phyloP scores from a whole-genome alignment of 768 basidiomycete species.

The Hydnomerulius pinastri region DNA sequence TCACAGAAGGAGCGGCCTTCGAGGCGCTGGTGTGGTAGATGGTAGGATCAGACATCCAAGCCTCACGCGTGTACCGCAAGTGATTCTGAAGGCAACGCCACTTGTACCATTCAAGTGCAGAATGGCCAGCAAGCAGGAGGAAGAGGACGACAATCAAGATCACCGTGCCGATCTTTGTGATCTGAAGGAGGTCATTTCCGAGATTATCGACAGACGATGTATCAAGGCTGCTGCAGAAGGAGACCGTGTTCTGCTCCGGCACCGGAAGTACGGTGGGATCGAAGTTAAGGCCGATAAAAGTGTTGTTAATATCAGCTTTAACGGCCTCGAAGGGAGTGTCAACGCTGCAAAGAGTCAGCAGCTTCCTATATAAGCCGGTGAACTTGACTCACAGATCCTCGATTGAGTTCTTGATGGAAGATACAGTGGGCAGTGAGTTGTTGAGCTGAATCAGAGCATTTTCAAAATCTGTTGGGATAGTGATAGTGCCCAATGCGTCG shows the following conservation, averaged over 20 bases:
- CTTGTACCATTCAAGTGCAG: constrained; percentile 84
- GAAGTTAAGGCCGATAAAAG: constrained; percentile 73
- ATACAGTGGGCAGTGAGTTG: constrained; percentile 73
- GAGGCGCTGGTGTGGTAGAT: constrained; percentile 41
- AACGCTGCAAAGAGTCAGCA: constrained; percentile 46
- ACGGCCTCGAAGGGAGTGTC: constrained; percentile 86
- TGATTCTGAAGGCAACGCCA: constrained; percentile 73
- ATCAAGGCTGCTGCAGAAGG: constrained; percentile 81
- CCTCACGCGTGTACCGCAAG: constrained; percentile 69
- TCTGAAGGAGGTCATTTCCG: constrained; percentile 73
- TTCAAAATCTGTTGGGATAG: constrained; percentile 77
- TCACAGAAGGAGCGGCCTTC: constrained; percentile 47
- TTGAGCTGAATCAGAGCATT: constrained; percentile 77
- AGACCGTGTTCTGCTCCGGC: constrained; percentile 64
- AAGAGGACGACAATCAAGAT: constrained; percentile 74
- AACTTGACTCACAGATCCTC: constrained; percentile 61
- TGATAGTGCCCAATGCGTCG: constrained; percentile 71
- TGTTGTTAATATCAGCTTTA: constrained; percentile 88
- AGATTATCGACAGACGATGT: constrained; percentile 85
- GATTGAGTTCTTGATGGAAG: constrained; percentile 68
- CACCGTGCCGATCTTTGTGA: constrained; percentile 76
- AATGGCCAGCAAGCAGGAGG: constrained; percentile 72
- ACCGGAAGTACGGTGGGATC: constrained; percentile 75
- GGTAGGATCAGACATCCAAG: constrained; percentile 76
- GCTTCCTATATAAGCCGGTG: not conserved